Conservation (phyloP, 495 filamentous ascomycete species). For the Stereocaulon alpinum region DNA sequence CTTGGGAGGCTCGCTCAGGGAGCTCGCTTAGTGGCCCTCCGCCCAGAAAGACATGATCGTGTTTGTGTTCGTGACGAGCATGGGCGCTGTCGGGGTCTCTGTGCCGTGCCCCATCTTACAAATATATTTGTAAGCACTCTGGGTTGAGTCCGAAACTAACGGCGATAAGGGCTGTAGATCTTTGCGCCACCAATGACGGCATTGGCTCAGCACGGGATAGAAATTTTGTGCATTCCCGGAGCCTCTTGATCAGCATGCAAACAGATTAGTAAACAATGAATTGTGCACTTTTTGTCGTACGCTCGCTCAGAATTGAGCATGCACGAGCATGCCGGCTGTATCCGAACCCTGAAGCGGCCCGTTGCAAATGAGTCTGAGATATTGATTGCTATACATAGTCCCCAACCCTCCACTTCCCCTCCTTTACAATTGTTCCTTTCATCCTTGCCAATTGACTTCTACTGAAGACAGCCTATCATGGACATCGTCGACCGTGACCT, state of each 20-base stretch:
- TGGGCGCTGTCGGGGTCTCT: too few species aligned
- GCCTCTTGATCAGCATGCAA: too few species aligned
- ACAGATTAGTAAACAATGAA: too few species aligned
- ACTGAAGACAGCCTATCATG: constrained; percentile 21
- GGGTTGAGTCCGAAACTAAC: not conserved
- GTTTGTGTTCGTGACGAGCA: too few species aligned
- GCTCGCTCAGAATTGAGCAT: not conserved
- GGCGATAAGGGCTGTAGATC: not conserved
- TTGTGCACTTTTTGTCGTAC: too few species aligned
- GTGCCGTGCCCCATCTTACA: not conserved
- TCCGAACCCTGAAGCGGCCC: not conserved
- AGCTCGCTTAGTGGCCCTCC: too few species aligned
- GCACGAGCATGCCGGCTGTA: not conserved
- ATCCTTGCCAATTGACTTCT: not conserved
- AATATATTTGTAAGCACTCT: not conserved
- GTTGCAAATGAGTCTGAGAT: not conserved
- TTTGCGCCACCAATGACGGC: not conserved
- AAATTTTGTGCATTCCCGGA: too few species aligned
- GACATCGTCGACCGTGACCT: constrained; percentile 29
- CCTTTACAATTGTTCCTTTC: not conserved
- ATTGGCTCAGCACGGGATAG: not conserved
- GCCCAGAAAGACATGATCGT: too few species aligned
- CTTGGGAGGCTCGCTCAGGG: too few species aligned
- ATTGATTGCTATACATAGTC: not conserved
- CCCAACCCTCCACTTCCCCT: not conserved